phyloP scores from a whole-genome alignment of 2,329 filamentous ascomycete genomes.

The Amphichorda felina region DNA sequence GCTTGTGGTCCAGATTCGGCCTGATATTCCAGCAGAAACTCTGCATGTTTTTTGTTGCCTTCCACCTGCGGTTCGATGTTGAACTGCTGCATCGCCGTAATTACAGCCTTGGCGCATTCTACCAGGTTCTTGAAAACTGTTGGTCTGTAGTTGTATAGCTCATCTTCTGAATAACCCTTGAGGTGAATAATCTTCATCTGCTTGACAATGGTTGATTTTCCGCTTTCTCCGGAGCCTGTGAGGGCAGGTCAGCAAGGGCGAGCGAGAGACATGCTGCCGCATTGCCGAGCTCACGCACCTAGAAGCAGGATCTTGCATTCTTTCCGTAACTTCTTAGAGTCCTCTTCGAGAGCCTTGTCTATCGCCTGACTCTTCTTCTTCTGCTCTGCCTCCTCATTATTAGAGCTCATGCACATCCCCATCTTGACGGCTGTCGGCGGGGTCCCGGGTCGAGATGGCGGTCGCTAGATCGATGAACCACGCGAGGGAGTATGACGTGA shows the following conservation, averaged over 20 bases:
- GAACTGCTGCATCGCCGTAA: conserved; percentile 86
- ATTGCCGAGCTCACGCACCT: conserved; percentile 47
- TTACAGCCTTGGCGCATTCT: conserved; percentile 90
- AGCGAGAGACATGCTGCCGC: background rate
- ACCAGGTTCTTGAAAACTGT: conserved; percentile 98
- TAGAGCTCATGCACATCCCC: conserved; percentile 89
- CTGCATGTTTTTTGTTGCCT: conserved; percentile 60
- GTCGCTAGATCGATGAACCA: background rate
- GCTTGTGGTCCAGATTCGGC: conserved; percentile 85
- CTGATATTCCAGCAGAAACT: conserved; percentile 77
- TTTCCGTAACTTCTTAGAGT: conserved; percentile 80
- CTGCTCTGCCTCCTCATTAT: conserved; percentile 76
- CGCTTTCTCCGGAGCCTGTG: conserved; percentile 93
- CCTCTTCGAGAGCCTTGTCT: conserved; percentile 86
- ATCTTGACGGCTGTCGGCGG: conserved; percentile 39
- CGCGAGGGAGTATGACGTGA: background rate
- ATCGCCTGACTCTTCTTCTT: conserved; percentile 97
- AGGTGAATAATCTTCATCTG: conserved; percentile 99
- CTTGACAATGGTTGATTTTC: conserved; percentile 98
- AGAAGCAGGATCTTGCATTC: conserved; percentile 98
- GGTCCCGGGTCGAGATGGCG: background rate
- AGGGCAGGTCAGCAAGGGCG: background rate
- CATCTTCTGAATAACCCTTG: conserved; percentile 91
- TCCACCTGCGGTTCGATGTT: conserved; percentile 65
- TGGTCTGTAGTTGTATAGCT: conserved; percentile 84